phyloP scores from a whole-genome alignment of 495 filamentous ascomycete species.

The Lindgomyces ingoldianus region DNA sequence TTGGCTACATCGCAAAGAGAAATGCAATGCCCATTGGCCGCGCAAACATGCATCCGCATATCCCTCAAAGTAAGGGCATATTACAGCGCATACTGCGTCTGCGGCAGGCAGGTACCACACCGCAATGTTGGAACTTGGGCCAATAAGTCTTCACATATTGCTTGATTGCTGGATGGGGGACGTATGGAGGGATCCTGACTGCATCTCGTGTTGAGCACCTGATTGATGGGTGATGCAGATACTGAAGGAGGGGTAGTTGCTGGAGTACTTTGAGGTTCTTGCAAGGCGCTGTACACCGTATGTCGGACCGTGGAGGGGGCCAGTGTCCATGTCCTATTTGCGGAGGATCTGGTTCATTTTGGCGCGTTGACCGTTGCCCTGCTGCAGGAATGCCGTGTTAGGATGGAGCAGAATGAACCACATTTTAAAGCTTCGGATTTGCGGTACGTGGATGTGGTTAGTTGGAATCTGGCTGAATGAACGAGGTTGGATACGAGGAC shows the following conservation, averaged over 20 bases:
- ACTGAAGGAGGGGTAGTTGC: neutral
- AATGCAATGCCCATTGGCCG: conserved; percentile 13
- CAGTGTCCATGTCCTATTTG: no score
- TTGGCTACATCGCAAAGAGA: neutral
- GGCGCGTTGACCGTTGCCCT: neutral
- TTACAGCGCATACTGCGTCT: conserved; percentile 29
- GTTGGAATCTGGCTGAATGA: no score
- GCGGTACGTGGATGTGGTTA: no score
- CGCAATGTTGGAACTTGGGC: neutral
- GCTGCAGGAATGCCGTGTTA: neutral
- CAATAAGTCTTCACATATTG: neutral
- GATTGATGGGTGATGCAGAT: conserved; percentile 1
- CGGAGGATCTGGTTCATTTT: no score
- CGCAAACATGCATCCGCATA: neutral
- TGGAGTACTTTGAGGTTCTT: neutral
- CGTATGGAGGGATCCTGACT: conserved; percentile 11
- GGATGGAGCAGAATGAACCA: neutral
- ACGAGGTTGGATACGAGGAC: no score
- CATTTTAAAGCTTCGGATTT: no score
- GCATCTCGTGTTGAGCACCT: conserved; percentile 28
- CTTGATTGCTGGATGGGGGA: neutral
- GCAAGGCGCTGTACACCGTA: neutral
- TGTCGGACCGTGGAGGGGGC: no score
- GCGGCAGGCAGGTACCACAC: neutral
- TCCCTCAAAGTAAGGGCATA: no score